Evolutionary conservation across 78 protist genomes (phyloP).

Genomic region (Mastigamoeba balamuthi): DNA sequence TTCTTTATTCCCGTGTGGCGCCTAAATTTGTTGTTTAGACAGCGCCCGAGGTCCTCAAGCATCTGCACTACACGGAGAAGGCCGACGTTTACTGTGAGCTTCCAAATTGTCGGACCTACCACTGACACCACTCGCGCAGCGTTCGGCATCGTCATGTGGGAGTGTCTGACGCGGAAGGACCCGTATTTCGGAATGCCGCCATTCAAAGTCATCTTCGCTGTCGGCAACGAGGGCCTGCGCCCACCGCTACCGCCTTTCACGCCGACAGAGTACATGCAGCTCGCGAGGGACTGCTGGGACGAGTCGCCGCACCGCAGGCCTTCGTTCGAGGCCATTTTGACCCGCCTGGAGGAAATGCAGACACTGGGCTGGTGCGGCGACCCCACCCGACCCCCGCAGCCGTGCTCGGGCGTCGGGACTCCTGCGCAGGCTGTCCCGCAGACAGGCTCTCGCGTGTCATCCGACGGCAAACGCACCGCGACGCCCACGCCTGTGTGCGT

Average conservation of each 20-base stretch:
- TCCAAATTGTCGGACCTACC: background rate
- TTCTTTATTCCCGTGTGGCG: background rate
- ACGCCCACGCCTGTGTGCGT: no score
- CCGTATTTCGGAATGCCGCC: conserved; percentile 57
- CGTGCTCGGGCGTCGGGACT: no score
- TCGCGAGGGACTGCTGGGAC: conserved; percentile 25
- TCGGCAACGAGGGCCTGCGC: conserved; percentile 40
- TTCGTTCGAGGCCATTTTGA: conserved; percentile 32
- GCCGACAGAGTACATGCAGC: conserved; percentile 2
- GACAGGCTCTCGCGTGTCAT: no score
- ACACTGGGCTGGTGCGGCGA: no score
- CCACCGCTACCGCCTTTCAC: conserved; percentile 29
- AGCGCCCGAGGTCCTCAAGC: conserved; percentile 45
- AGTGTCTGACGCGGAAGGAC: conserved; percentile 39
- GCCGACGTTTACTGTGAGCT: conserved; percentile 45
- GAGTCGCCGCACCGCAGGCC: conserved; percentile 36
- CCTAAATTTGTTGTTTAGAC: conserved; percentile 1
- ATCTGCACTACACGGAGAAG: conserved; percentile 47
- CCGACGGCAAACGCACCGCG: no score
- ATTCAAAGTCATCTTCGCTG: conserved; percentile 47
- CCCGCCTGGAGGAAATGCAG: conserved; percentile 12
- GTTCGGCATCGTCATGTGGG: conserved; percentile 40
- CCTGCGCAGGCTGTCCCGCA: no score
- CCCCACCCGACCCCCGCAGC: no score
- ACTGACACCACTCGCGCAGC: background rate